Evolutionary conservation across 768 basidiomycete species (phyloP), one percentile per base, ranked within the genome.

Genomic region (Xerocomellus dryophilus): DNA sequence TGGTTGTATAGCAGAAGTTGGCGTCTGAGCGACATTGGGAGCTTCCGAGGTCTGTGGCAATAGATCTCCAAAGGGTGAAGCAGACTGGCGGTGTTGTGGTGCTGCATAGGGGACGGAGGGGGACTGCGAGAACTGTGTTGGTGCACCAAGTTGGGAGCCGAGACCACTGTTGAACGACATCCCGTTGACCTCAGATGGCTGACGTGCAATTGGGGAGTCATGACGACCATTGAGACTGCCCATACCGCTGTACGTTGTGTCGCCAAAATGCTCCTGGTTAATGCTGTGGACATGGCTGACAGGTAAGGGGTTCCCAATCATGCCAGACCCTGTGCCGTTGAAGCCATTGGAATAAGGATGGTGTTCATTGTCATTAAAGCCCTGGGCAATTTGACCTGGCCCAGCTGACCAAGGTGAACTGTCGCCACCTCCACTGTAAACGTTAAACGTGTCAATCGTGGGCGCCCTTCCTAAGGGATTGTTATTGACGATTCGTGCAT

Each of bases 371-470:
- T 59, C 58, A 31, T 47, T 57, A 21, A 66, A 61, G 41, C 54
- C 52, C 20, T 65, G 70, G 15, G 34, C 51, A 25, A 56, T 48
- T 40, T 60, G 63, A 21, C 61, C 60, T 41, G 67, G 54, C 14
- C 70, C 64, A 42, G 66, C 53, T 52, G 66, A 72, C 77, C 76
- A 77, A 25, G 66, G 68, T 5, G 64, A 66, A 60, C 5, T 25
- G 31, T 65, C 54, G 14, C 70, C 67, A 47, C 63, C 66, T 43
- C 68, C 65, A 47, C 57, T 66, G 53, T 76, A 77, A 32, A 59
- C 53, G 23, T 71, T 73, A 57, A 74, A 73, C 15, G 71, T 73
- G 50, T 81, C 79, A 36, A 74, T 57, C 41, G 68, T 60, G 29
- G 73, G 61, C 34, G 55, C 62, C 60, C 73, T 72, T 35, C 63